Base-by-base conservation (phyloP, 495 filamentous ascomycete species). In the Amniculicola lignicola region DNA sequence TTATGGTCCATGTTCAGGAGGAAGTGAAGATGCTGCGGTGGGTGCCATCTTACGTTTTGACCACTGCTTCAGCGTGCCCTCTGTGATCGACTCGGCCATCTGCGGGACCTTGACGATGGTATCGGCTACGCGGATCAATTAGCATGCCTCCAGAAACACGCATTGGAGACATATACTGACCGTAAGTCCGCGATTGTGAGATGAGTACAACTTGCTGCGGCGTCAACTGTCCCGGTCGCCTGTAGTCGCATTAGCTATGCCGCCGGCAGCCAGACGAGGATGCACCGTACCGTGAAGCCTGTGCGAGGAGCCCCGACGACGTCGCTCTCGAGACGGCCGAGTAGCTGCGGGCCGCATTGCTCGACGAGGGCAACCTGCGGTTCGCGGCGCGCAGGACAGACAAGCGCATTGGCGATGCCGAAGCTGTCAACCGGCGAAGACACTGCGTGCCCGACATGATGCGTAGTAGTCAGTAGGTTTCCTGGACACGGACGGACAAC, bases 21-120 rank as follows among this genome's bases (percentile, higher is more conserved):
- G 12, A 28, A n/a, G n/a, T n/a, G n/a, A n/a, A n/a, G n/a, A n/a
- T n/a, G n/a, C n/a, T n/a, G n/a, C n/a, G n/a, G n/a, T n/a, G 21
- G 16, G 42, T 35, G 62, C 24, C 29, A 21, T 4, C 78, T 59
- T 74, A 85, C 84, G 77, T 80, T 97, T 97, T 54, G 82, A 86
- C 76, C 88, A 99, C 65, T 95, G 89, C 75, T 95, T 97, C 67
- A 99, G 71, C 16, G 94, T 97, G 48, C 93, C 93, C 72, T 99
- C 93, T 35, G 89, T 94, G 69, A 99, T 97, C 12, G 94, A 99
- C 71, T 99, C 93, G 49, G 93, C 93, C 93, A 99, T 99, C 64
- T 91, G 79, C 15, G 93, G 94, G 64, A 96, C 94, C 74, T 96
- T 93, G 70, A 98, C 83, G 43, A 91, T 73, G 50, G 77, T 84